phyloP scores from a whole-genome alignment of 805 yeast genomes.

The Starmerella bombi region DNA sequence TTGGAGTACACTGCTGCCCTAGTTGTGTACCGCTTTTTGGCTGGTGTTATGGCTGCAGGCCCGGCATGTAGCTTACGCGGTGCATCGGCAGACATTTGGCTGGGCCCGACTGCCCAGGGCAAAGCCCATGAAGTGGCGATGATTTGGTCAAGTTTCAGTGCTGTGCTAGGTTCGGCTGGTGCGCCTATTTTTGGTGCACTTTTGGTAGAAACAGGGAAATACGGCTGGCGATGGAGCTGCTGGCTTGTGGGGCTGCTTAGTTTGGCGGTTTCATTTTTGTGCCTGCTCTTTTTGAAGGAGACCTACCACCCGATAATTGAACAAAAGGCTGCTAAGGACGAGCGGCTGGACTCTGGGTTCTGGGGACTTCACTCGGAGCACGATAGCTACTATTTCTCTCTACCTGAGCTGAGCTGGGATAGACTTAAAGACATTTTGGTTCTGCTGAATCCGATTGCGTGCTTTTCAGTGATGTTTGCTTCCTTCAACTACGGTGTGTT shows the following conservation, averaged over 20 bases:
- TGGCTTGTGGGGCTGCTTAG: constrained; percentile 39
- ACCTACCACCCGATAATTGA: constrained; percentile 36
- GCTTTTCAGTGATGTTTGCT: constrained; percentile 31
- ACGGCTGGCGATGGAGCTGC: constrained; percentile 47
- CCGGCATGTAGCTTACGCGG: constrained; percentile 26
- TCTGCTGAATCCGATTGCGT: constrained; percentile 38
- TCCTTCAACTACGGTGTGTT: constrained; percentile 34
- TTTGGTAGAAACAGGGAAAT: constrained; percentile 28
- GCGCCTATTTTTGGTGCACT: constrained; percentile 28
- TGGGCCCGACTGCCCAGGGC: constrained; percentile 23
- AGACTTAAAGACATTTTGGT: constrained; percentile 48
- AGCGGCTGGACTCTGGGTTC: constrained; percentile 68
- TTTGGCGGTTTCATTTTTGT: constrained; percentile 26
- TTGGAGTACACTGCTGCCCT: constrained; percentile 16
- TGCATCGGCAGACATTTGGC: constrained; percentile 20
- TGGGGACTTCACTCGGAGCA: constrained; percentile 79
- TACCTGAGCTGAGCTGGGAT: constrained; percentile 33
- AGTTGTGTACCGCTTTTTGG: constrained; percentile 66
- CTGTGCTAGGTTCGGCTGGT: constrained; percentile 13
- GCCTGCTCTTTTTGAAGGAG: constrained; percentile 30
- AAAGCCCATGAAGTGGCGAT: constrained; percentile 17
- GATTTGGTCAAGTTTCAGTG: constrained; percentile 5
- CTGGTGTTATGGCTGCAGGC: constrained; percentile 73
- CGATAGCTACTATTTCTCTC: constrained; percentile 63
- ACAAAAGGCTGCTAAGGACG: constrained; percentile 46